Evolutionary conservation across 73 alveolate genomes (phyloP), one percentile per base, ranked within the genome.

Genomic region (Urostyla sp.): DNA sequence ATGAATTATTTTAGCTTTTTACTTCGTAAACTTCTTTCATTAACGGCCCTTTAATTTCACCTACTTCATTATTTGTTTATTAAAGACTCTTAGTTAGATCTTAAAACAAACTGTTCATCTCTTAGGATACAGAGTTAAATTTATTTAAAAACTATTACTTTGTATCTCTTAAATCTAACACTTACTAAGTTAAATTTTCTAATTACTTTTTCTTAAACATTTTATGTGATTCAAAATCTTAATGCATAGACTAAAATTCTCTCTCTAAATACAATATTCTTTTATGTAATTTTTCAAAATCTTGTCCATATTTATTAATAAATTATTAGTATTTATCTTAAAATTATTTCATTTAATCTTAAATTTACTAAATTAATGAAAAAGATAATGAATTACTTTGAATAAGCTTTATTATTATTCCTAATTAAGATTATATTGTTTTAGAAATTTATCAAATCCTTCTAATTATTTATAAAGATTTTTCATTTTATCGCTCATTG

Each of bases 141-240:
- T 50, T 36, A 21, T 24, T 63, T 1, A 24, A 43, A 23, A 36
- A 48, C 15, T 24, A 2, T 1, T 18, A 52, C 15, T 73, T 73
- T 24, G 53, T 44, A 32, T 73, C 85, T 73, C 74, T 50, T 6
- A 73, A 61, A 21, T 52, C 60, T 44, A 44, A 34, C 16, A 73
- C 31, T 23, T 73, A 54, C 28, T 54, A 52, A 1, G 75, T 18
- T 7, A 50, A 3, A 28, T 48, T 43, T 27, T 51, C 85, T 0
- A 50, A 15, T 36, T 73, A 16, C 18, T 54, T 73, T 36, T 75
- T 73, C 66, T 52, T 73, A 63, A 63, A 54, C 8, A 73, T 16
- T 34, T 73, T 73, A 24, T 48, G 73, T 16, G 67, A 48, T 73
- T 73, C 85, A 43, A 73, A 16, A 34, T 73, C 85, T 16, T 36